Evolutionary conservation across 2,329 filamentous ascomycete species (phyloP).

Genomic region (Trematosphaeria pertusa): DNA sequence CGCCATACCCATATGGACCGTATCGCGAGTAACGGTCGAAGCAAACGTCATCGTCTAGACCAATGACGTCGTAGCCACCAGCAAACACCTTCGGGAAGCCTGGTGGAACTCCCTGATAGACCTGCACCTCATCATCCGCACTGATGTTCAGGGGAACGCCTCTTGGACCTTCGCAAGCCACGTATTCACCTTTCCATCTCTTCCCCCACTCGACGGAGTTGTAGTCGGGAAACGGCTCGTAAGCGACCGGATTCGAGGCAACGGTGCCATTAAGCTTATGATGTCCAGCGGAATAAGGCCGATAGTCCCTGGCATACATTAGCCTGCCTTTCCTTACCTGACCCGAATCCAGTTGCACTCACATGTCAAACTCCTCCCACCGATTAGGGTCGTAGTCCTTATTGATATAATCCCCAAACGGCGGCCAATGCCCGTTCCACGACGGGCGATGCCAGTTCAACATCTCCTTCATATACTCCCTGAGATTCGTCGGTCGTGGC

Average conservation of each 20-base stretch:
- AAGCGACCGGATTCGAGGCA: conserved; percentile 59
- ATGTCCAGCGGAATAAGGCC: conserved; percentile 47
- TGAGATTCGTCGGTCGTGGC: conserved; percentile 30
- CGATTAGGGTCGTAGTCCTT: conserved; percentile 56
- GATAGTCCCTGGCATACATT: conserved; percentile 41
- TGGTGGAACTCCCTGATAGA: conserved; percentile 64
- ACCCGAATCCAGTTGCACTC: conserved; percentile 16
- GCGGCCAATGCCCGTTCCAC: conserved; percentile 52
- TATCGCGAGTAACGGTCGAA: conserved; percentile 65
- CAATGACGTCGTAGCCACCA: conserved; percentile 48
- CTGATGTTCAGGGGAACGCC: conserved; percentile 59
- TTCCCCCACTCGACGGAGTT: conserved; percentile 67
- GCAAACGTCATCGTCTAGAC: conserved; percentile 62
- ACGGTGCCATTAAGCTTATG: conserved; percentile 33
- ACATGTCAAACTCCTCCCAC: conserved; percentile 55
- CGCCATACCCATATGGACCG: conserved; percentile 64
- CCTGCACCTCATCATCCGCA: conserved; percentile 68
- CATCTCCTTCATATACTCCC: conserved; percentile 51
- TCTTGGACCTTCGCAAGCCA: conserved; percentile 69
- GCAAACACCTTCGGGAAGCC: conserved; percentile 45
- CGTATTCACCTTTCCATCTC: conserved; percentile 63
- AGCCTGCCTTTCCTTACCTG: not conserved
- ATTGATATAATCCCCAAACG: conserved; percentile 51
- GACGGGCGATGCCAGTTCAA: conserved; percentile 51
- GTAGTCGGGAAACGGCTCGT: conserved; percentile 76